Evolutionary conservation across 768 basidiomycete species (phyloP), one percentile per base, ranked within the genome.

Genomic region (Lactarius akahatsu): DNA sequence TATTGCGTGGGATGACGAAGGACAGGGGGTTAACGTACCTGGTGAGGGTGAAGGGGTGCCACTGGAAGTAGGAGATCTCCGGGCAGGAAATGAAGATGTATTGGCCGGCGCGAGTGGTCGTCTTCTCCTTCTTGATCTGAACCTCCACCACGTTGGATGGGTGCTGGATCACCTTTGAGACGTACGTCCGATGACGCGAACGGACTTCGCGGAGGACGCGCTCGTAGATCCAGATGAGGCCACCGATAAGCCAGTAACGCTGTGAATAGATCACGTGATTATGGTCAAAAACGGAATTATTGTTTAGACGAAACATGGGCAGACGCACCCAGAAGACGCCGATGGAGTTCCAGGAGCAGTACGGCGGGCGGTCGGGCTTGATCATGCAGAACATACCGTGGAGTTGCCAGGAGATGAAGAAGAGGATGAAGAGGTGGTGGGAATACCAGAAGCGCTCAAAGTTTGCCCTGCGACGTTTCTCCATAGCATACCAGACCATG

Each of bases 321-420:
- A 32, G 18, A 79, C 88, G 62, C 69, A 93, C 92, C 96, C 96
- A 98, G 81, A 98, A 98, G 67, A 96, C 93, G 71, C 94, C 96
- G 69, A 96, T 88, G 43, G 79, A 85, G 74, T 90, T 90, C 76
- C 76, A 90, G 4, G 91, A 92, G 78, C 96, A 98, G 77, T 82
- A 95, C 0, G 94, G 94, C 0, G 91, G 83, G 62, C 91, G 82
- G 77, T 97, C 94, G 30, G 95, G 94, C 77, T 91, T 79, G 79
- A 96, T 93, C 92, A 95, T 94, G 79, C 94, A 95, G 85, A 93
- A 96, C 91, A 96, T 90, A 62, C 94, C 94, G 74, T 96, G 95
- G 36, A 96, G 80, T 76, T 98, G 96, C 96, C 96, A 97, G 74
- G 82, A 80, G 75, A 94, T 83, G 82, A 98, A 97, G 85, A 96